These are phyloP conservation scores for Candida tammaniensis DNA, from an alignment of 805 yeast genomes.

Conservation along the genomic window DNA sequence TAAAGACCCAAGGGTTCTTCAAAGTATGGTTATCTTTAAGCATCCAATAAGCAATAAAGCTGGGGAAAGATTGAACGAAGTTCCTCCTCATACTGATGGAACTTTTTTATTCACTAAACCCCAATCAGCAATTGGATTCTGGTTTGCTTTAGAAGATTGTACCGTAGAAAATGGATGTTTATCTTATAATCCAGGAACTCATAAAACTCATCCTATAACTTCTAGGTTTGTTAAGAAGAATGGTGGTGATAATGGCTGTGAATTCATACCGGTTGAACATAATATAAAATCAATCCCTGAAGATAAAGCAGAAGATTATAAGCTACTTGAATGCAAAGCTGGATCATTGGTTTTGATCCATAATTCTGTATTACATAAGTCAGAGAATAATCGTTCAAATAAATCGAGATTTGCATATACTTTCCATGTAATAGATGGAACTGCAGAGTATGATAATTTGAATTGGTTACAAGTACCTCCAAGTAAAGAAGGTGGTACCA, in stretches of 20 bases:
- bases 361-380: conserved; percentile 69
- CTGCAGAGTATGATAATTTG: conserved; percentile 52
- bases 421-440: conserved; percentile 76
- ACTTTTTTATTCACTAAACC: conserved; percentile 72
- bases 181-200: conserved; percentile 69
- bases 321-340: conserved; percentile 59
- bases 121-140: conserved; percentile 69
- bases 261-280: conserved; percentile 41
- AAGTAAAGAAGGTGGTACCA: conserved; percentile 50
- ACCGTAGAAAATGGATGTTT: conserved; percentile 65
- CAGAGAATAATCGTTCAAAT: conserved; percentile 54
- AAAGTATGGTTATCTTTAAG: conserved; percentile 76
- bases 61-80: conserved; percentile 46
- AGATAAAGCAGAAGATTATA: conserved; percentile 41
- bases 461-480: conserved; percentile 83
- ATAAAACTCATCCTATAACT: conserved; percentile 51
- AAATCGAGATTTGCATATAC: conserved; percentile 73
- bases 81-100: conserved; percentile 77
- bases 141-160: conserved; percentile 81
- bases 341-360: conserved; percentile 72
- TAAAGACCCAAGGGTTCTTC: conserved; percentile 67
- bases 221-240: conserved; percentile 62
- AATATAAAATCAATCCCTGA: conserved; percentile 14
- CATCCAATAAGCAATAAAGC: conserved; percentile 45
- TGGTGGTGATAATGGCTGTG: conserved; percentile 53